Conservation (phyloP, 139 green algal species). For the Bryopsis sp. region DNA sequence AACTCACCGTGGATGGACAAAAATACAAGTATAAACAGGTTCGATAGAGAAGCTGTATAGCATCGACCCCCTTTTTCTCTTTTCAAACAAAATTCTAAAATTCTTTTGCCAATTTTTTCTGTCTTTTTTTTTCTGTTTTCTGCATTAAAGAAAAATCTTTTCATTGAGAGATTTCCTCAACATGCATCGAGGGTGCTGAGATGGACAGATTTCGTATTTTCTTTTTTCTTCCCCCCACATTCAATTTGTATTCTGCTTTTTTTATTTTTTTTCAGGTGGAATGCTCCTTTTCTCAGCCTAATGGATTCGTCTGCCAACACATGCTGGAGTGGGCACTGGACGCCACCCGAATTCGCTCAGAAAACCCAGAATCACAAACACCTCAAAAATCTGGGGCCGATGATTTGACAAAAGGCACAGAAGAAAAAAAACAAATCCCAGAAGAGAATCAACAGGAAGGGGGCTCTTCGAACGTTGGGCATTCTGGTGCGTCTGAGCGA, state of each 20-base stretch:
- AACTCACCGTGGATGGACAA: conserved; percentile 7
- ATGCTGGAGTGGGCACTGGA: conserved; percentile 83
- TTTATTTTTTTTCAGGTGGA: conserved; percentile 56
- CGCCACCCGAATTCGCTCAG: conserved; percentile 26
- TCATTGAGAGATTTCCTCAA: too few relatives aligned
- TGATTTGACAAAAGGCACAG: neutral
- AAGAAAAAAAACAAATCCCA: neutral
- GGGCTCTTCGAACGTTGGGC: neutral
- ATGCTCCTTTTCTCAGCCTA: conserved; percentile 83
- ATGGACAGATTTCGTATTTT: too few relatives aligned
- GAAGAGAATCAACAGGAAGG: neutral
- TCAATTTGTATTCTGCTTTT: neutral
- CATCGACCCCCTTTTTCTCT: neutral
- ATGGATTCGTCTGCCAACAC: conserved; percentile 62
- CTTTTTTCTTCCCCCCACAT: too few relatives aligned
- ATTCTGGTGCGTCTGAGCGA: neutral
- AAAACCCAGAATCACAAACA: conserved; percentile 2
- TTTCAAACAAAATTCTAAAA: neutral
- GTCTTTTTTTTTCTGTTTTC: too few relatives aligned
- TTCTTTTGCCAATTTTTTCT: neutral
- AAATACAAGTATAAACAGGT: conserved; percentile 17
- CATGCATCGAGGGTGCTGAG: too few relatives aligned
- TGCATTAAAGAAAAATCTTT: too few relatives aligned
- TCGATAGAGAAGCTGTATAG: conserved; percentile 15
- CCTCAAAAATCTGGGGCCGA: too few relatives aligned